Evolutionary conservation across 768 basidiomycete species (phyloP), one percentile per base, ranked within the genome.

Genomic region (Auricularia cornea): DNA sequence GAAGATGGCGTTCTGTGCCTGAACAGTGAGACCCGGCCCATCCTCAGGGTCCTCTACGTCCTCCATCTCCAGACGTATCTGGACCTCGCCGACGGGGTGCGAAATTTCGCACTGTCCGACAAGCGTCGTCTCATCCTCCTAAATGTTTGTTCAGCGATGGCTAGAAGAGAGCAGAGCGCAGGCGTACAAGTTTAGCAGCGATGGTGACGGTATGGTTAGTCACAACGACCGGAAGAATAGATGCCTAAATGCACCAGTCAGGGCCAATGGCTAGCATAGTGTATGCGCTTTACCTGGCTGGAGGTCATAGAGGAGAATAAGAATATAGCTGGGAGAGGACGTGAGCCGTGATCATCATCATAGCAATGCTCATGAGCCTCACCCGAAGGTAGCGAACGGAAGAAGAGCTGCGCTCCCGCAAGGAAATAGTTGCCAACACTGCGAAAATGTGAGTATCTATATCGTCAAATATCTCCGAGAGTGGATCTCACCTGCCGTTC

Each of bases 191-290:
- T 74, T 95, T 89, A 28, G 89, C 93, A 41, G 94, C 92, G 66
- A 98, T 94, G 16, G 94, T 97, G n/a, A 94, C 92, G 0, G 90
- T 94, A 72, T 93, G 92, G 73, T 93, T 95, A 14, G 95, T 98
- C 44, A 95, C 85, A 66, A 98, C 89, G 3, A 88, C 92, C 0
- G 95, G 95, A 2, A 96, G 77, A 63, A 98, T 95, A 65, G 87
- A 83, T 12, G 91, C 88, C 82, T 80, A 73, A 44, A 66, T 41
- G 65, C 66, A 30, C 38, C 23, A 62, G 56, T 64, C 64, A 64
- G 61, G 41, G 62, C 31, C 52, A 48, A 66, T 40, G 67, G 65
- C 65, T 40, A 60, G 63, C 20, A n/a, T 44, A 60, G 29, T 31
- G 8, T 11, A 28, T 20, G 63, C 75, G 63, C 8, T 14, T 38